A percentile compares a stretch with the other conserved stretches of the same genome.
These are phyloP conservation scores for Sarocladium kiliense DNA, from an alignment of 2,329 filamentous ascomycete species.

Conservation along the genomic window DNA sequence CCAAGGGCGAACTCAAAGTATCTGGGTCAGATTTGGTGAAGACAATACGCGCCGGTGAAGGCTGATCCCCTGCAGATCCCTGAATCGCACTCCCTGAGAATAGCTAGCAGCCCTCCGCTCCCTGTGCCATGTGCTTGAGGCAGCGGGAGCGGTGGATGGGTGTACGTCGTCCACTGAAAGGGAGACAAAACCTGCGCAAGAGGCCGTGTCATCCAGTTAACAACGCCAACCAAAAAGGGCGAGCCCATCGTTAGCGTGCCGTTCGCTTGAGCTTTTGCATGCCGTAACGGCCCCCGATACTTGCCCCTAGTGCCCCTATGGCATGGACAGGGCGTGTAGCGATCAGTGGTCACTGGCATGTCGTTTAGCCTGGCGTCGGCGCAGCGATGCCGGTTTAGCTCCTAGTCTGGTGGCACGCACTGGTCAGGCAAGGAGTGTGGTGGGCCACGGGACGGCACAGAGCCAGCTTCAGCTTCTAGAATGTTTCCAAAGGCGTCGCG, in stretches of 20 bases:
- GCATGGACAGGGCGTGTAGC: background rate
- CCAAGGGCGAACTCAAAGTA: background rate
- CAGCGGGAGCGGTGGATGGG: background rate
- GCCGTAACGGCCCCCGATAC: background rate
- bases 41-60: background rate
- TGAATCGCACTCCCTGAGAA: background rate
- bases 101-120: background rate
- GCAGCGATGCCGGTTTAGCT: background rate
- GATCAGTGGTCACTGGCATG: background rate
- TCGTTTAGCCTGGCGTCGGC: background rate
- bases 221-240: background rate
- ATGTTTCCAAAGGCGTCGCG: background rate
- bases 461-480: background rate
- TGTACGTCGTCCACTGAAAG: background rate
- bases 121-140: background rate
- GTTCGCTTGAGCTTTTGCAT: background rate
- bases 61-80: constrained; percentile 1
- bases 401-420: background rate
- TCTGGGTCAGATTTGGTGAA: background rate
- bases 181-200: background rate
- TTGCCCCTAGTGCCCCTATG: background rate
- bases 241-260: background rate
- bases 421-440: background rate
- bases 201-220: background rate
- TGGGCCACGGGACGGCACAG: background rate